Evolutionary conservation across 2,329 filamentous ascomycete species (phyloP), one percentile per base, ranked within the genome.

Genomic region (Scedosporium aurantiacum): DNA sequence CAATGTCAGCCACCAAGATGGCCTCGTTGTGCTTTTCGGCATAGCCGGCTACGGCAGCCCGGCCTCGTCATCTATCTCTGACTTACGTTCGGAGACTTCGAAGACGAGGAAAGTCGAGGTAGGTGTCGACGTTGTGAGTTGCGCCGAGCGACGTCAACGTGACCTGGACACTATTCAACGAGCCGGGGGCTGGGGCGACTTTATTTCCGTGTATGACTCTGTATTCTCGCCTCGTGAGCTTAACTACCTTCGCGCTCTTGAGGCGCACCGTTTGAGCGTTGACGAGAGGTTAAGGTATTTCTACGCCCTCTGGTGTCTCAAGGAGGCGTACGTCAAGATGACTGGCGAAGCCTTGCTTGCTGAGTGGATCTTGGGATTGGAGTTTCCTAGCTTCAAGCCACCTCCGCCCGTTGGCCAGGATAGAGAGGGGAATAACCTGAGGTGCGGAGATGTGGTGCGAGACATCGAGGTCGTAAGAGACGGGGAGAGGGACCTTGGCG

Each of bases 281-380:
- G 56, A 64, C 32, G 63, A 61, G 18, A 86, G 85, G 68, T 75
- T 92, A 28, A 79, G 87, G 4, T 79, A 82, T 60, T 93, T 93
- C 70, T 93, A 91, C 70, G 82, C 87, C 1, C 82, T 88, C 63
- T 93, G 89, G 86, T 90, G 87, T 70, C 80, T 90, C 71, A 85
- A 90, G 67, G 89, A 93, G 74, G 86, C 88, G 0, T 92, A 90
- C 70, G 85, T 92, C 72, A 93, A 92, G 80, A 85, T 93, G 75
- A 89, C 88, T 32, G 89, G 89, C 27, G 88, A 92, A 67, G 89
- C 88, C 0, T 77, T 93, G 62, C 76, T 91, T 7, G 89, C 89
- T 0, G 77, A 78, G 3, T 93, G 89, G 89, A 77, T 93, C 57
- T 76, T 76, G 58, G 82, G 88, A 58, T 75, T 92, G 7, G 86